Evolutionary conservation across 805 yeast genomes (phyloP), one percentile per base, ranked within the genome.

Genomic region (Ogataea populi-albae): DNA sequence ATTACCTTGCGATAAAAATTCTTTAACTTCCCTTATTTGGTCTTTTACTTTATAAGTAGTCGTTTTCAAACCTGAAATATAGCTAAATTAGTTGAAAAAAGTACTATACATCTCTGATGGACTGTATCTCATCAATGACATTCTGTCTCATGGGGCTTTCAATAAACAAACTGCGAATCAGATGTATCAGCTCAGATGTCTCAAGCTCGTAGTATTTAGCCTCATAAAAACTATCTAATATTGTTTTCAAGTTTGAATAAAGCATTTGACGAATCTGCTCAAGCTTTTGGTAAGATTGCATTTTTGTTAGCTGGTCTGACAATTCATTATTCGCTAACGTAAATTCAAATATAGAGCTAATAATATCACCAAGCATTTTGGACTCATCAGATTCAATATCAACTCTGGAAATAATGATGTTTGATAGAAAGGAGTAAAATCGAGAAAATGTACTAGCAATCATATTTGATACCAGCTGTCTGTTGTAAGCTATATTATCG

Each of bases 121-220:
- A 71, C 21, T 58, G 43, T 26, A 75, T 74, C 41, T 75, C 79
- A 16, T 54, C 54, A 19, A 75, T 68, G 32, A 66, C 67, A 28
- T 53, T 54, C 25, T 62, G 66, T 36, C 81, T 58, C 34, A 65
- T 50, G 7, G 68, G 66, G 47, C 78, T 71, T 32, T 69, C 68
- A 7, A 69, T 55, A 46, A 74, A 75, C 32, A 73, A 58, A 26
- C 69, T 61, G 37, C 64, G 48, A 4, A 75, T 56, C 35, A 75
- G 49, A 8, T 48, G 36, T 6, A 66, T 56, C 37, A 75, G 50
- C 45, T 75, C 81, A 9, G 58, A 55, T 1, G 79, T 73, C 17
- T 63, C 61, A 26, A 72, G 57, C 37, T 72, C 77, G 43, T 61
- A 74, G 30, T 71, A 64, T 23, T 66, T 72, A 4, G 79, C 80